Percentiles rank a stretch among this genome's conserved stretches.
Conservation (phyloP, 371 early-diverging fungal genomes). For the Apophysomyces ossiformis region DNA sequence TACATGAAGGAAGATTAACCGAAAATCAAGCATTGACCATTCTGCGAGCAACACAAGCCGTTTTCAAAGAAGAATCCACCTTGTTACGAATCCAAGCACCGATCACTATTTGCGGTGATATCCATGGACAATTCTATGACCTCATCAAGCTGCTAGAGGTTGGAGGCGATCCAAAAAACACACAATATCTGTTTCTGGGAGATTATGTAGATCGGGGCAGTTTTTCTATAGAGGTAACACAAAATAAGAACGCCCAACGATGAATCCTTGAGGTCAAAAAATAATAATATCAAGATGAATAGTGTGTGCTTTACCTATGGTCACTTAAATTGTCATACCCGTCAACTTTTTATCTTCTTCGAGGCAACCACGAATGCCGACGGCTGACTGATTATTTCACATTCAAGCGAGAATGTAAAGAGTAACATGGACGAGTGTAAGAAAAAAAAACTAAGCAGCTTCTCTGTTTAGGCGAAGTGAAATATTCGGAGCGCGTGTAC, state of each 20-base stretch:
- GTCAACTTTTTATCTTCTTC: slow-evolving; percentile 84
- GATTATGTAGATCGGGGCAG: slow-evolving; percentile 98
- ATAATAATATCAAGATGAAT: slow-evolving; percentile 8
- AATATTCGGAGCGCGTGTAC: slow-evolving; percentile 93
- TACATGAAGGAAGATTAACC: slow-evolving; percentile 86
- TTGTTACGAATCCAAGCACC: slow-evolving; percentile 88
- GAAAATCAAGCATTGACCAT: slow-evolving; percentile 89
- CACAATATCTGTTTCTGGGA: slow-evolving; percentile 90
- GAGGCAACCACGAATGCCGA: slow-evolving; percentile 99
- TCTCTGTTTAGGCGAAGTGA: slow-evolving; percentile 71
- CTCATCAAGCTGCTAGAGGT: slow-evolving; percentile 96
- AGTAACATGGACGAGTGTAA: neutral
- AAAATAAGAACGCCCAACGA: neutral
- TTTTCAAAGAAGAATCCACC: slow-evolving; percentile 80
- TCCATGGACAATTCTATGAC: slow-evolving; percentile 99
- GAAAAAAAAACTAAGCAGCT: neutral
- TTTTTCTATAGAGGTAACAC: slow-evolving; percentile 80
- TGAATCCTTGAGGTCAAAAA: neutral
- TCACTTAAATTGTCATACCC: slow-evolving; percentile 93
- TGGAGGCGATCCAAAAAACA: slow-evolving; percentile 89
- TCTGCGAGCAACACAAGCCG: slow-evolving; percentile 26
- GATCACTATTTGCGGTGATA: slow-evolving; percentile 95
- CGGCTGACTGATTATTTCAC: slow-evolving; percentile 98
- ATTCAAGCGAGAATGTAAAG: slow-evolving; percentile 95
- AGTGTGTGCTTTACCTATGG: slow-evolving; percentile 94